Evolutionary conservation across 495 filamentous ascomycete genomes (phyloP).

Genomic region (Astrothelium subdiscretum): DNA sequence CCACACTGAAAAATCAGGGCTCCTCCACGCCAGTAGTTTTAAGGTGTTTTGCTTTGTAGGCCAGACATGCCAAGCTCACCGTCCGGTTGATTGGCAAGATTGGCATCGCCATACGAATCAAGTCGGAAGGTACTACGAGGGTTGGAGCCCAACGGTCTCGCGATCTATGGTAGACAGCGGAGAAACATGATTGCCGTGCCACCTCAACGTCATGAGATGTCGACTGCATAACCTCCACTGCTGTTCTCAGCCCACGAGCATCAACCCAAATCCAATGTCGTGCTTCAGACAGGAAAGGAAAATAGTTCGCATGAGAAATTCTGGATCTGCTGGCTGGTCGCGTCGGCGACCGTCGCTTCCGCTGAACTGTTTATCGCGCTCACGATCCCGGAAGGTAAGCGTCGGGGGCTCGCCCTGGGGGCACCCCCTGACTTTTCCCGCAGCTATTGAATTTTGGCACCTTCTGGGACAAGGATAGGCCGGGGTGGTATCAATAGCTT

Average conservation of each 20-base stretch:
- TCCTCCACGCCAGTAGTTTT: neutral
- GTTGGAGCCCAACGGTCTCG: neutral
- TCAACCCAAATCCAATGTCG: neutral
- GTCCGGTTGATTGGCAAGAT: neutral
- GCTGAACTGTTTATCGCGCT: neutral
- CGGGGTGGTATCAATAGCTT: neutral
- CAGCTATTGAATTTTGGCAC: constrained; percentile 4
- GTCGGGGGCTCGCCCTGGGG: neutral
- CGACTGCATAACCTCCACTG: neutral
- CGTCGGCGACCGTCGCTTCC: neutral
- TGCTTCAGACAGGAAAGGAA: neutral
- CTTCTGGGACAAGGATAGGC: neutral
- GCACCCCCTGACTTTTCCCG: neutral
- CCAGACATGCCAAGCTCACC: neutral
- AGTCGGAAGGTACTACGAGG: neutral
- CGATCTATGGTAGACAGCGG: neutral
- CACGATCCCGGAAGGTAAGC: neutral
- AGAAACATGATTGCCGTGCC: neutral
- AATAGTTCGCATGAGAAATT: neutral
- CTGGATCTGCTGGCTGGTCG: neutral
- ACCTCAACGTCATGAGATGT: neutral
- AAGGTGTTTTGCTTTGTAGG: neutral
- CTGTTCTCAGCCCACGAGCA: neutral
- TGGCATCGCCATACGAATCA: neutral
- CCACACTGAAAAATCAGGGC: neutral